These are phyloP conservation scores for Hemisphaericaspora xylofermentans DNA, from an alignment of 1,139 yeast genomes.

Conservation along the genomic window DNA sequence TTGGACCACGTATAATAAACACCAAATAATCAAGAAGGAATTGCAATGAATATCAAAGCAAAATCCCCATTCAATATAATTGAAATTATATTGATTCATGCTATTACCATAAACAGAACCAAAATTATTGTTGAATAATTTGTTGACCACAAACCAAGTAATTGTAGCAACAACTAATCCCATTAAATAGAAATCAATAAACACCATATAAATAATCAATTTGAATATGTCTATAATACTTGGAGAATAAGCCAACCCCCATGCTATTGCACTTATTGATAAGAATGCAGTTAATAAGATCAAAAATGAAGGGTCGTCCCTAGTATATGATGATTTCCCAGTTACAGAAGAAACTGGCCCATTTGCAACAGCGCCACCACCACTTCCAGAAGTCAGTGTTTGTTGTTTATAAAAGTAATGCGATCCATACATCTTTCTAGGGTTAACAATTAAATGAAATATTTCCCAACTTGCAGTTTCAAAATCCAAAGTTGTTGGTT, in stretches of 20 bases:
- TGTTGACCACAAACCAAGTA: slow-evolving; percentile 72
- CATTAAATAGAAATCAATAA: slow-evolving; percentile 73
- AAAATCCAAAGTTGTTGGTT: slow-evolving; percentile 82
- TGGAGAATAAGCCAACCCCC: slow-evolving; percentile 86
- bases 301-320: slow-evolving; percentile 91
- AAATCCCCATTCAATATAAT: slow-evolving; percentile 85
- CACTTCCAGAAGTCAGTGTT: slow-evolving; percentile 14
- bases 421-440: slow-evolving; percentile 78
- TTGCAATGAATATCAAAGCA: slow-evolving; percentile 94
- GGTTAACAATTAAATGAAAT: slow-evolving; percentile 67
- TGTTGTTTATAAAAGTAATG: slow-evolving; percentile 67
- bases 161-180: slow-evolving; percentile 70
- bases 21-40: slow-evolving; percentile 80
- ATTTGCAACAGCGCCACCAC: neutral
- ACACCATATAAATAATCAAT: slow-evolving; percentile 77
- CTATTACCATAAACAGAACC: slow-evolving; percentile 29
- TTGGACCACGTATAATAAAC: slow-evolving; percentile 71
- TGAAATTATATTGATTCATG: slow-evolving; percentile 32
- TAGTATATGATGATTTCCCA: slow-evolving; percentile 55
- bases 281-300: slow-evolving; percentile 65
- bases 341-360: slow-evolving; percentile 11
- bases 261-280: slow-evolving; percentile 74
- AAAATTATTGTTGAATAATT: slow-evolving; percentile 49
- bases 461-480: slow-evolving; percentile 95
- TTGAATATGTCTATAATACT: slow-evolving; percentile 57